Evolutionary conservation across 2,329 filamentous ascomycete species (phyloP), one percentile per base, ranked within the genome.

Genomic region (Juglanconis juglandina): DNA sequence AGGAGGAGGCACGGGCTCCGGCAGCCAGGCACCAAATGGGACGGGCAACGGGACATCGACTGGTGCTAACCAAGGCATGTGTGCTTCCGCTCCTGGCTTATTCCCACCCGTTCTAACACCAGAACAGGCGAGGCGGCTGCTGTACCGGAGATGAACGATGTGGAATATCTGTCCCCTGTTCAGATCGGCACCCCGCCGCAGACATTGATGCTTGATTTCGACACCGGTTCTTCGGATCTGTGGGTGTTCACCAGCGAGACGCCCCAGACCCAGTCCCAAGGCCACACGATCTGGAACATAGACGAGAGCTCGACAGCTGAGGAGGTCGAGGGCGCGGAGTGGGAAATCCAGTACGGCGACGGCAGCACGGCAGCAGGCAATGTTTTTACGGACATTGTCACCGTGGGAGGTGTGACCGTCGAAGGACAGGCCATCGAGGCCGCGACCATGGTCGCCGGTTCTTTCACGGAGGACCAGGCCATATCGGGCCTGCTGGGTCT

Each of bases 221-320:
- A 90, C 67, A 90, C 87, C 42, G 87, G 87, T 32, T 87, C 84
- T 55, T 79, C 86, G 47, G 87, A 89, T 73, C 77, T 90, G 79
- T 90, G 87, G 87, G 85, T 87, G 39, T 89, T 87, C 75, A 87
- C 84, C 14, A 77, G 73, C 50, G 75, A 84, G 56, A 79, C 85
- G 46, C 71, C 82, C 5, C 64, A 71, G 13, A 70, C 73, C 6
- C 72, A 83, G 74, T 77, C 55, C 67, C 53, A 66, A 8, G 83
- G 83, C 32, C 86, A 88, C 71, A 72, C 73, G 62, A 70, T 83
- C 70, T 89, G 88, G 75, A 77, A 79, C 58, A 80, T 81, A 17
- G 67, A 72, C 58, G 62, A 72, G 24, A 75, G 77, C 63, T 69
- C 66, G 42, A 78, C 75, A 7, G 72, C 76, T 49, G 78, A 77